These are phyloP conservation scores for Dryas drummondii DNA, from an alignment of 306 rosid genomes.

Conservation along the genomic window DNA sequence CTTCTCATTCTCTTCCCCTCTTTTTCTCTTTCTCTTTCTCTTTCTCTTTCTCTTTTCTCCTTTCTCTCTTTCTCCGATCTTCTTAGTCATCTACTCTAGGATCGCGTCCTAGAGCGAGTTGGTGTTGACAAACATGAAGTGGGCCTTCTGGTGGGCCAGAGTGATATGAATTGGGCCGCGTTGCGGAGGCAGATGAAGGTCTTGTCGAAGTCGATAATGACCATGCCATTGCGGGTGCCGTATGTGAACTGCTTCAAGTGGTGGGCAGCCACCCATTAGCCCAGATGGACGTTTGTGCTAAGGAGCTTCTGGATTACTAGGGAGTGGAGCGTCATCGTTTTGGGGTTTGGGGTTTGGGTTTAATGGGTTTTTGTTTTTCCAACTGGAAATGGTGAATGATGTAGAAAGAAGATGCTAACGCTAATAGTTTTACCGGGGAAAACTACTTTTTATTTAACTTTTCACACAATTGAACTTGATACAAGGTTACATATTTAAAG, in stretches of 20 bases:
- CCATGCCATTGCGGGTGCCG: conserved; percentile 68
- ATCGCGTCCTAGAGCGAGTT: conserved; percentile 75
- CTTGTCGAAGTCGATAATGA: conserved; percentile 67
- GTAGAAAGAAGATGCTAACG: too few species aligned
- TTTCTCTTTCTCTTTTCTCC: too few species aligned
- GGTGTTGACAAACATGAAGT: conserved; percentile 87
- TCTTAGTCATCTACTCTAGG: conserved; percentile 62
- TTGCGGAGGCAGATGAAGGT: conserved; percentile 74
- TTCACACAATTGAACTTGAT: too few species aligned
- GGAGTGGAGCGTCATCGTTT: conserved; percentile 62
- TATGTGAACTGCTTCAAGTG: conserved; percentile 70
- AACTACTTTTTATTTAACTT: too few species aligned
- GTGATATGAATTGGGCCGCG: conserved; percentile 69
- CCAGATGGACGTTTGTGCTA: conserved; percentile 73
- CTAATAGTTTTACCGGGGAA: too few species aligned
- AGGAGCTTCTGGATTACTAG: conserved; percentile 68
- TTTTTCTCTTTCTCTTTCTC: too few species aligned
- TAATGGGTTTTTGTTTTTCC: too few species aligned
- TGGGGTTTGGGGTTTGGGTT: background rate
- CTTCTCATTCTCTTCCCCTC: too few species aligned
- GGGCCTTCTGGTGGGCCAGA: conserved; percentile 58
- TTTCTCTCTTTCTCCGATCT: conserved; percentile 32
- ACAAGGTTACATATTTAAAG: too few species aligned
- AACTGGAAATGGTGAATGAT: too few species aligned
- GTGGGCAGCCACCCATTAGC: conserved; percentile 54